phyloP scores from a whole-genome alignment of 225 moss, liverwort and hornwort species.

The Polytrichum formosum region DNA sequence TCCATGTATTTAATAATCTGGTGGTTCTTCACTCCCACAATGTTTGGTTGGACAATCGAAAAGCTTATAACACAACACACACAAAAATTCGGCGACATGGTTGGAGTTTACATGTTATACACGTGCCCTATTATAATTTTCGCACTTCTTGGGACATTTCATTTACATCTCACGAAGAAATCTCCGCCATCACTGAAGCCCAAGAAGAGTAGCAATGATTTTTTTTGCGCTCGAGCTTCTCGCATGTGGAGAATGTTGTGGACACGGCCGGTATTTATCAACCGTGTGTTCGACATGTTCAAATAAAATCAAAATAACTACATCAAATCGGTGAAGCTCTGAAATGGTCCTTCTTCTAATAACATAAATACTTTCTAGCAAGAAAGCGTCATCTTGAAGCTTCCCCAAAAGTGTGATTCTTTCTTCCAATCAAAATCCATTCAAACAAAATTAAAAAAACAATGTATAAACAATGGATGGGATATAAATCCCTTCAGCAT shows the following conservation, averaged over 20 bases:
- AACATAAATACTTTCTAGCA: no score
- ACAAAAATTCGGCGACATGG: background rate
- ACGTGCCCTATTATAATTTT: background rate
- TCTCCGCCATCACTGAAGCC: background rate
- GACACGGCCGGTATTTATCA: background rate
- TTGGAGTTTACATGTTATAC: background rate
- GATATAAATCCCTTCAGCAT: no score
- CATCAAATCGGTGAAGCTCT: no score
- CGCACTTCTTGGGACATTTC: background rate
- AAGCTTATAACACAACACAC: background rate
- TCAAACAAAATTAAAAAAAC: no score
- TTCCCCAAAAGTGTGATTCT: no score
- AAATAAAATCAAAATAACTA: no score
- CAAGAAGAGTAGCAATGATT: background rate
- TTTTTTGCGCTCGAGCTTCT: no score
- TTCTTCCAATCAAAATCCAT: no score
- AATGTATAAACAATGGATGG: no score
- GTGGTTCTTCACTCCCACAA: background rate
- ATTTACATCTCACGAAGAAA: background rate
- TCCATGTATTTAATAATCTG: no score
- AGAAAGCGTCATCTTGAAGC: no score
- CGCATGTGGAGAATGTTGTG: constrained; percentile 6
- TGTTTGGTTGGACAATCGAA: background rate
- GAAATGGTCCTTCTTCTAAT: no score
- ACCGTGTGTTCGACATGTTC: background rate